Base-by-base conservation (phyloP, 2,329 filamentous ascomycete species). In the Diaporthe humulicola region DNA sequence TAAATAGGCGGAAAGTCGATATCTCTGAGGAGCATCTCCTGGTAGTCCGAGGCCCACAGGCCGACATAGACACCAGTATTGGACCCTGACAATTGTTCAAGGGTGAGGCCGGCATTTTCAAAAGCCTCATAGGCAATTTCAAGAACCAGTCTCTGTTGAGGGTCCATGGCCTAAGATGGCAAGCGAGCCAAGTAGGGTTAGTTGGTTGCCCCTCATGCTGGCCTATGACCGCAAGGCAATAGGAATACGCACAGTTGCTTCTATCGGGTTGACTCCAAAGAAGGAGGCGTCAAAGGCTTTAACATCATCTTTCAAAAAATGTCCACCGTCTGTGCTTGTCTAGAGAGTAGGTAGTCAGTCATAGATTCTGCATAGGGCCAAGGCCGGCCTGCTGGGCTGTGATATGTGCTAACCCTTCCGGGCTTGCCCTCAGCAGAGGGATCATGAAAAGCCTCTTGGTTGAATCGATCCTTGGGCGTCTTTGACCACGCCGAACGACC, bases 41-140 rank as follows among this genome's bases (percentile, higher is more conserved):
- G 75, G 71, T 83, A 84, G 75, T 85, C 83, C 14, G 76, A 77
- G 38, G 79, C 79, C 73, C 81, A 81, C 28, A 81, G 80, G 4
- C 80, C 80, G 8, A 81, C 80, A 36, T 81, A 85, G 1, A 84
- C 82, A 0, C 79, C 81, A 1, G 82, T 84, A 56, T 84, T 79
- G 33, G 76, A 80, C 9, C 81, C 81, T 15, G 78, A 77, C 2
- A 82, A 77, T 71, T 78, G 76, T 30, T 81, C 77, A 17, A 81
- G 76, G 22, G 70, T 48, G 38, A 72, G 54, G 28, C 70, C 70
- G n/a, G 70, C 70, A 60, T 60, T 72, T 36, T 72, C 70, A 33
- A 72, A 61, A 17, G 70, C 70, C 56, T 72, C 70, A 52, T 72
- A 72, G 7, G 70, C 56, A 12, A 57, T 61, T 36, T 72, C 70